A percentile compares a stretch with the other conserved stretches of the same genome.
phyloP scores from a whole-genome alignment of 768 basidiomycete species.

The Collybia sp. region DNA sequence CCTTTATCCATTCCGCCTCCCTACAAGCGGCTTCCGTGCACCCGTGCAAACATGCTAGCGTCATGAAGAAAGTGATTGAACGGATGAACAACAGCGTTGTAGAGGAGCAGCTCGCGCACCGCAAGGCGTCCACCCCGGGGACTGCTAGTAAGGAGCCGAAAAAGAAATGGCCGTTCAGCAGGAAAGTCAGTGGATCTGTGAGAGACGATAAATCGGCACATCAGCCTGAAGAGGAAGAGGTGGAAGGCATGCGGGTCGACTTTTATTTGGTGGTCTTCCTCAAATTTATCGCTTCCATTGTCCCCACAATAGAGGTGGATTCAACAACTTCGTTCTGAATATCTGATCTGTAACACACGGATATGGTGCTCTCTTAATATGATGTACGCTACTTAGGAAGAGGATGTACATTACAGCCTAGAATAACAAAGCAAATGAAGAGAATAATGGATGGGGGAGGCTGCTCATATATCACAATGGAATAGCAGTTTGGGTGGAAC shows the following conservation, averaged over 20 bases:
- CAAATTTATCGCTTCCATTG: conserved; percentile 98
- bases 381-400: conserved; percentile 1
- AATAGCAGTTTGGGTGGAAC: neutral
- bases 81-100: conserved; percentile 91
- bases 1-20: conserved; percentile 89
- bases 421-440: neutral
- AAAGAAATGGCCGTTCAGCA: conserved; percentile 85
- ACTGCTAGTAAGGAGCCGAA: conserved; percentile 47
- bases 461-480: neutral
- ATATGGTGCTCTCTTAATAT: conserved; percentile 11
- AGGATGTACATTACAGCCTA: neutral
- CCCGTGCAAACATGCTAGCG: conserved; percentile 97
- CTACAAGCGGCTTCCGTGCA: conserved; percentile 92
- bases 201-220: conserved; percentile 44
- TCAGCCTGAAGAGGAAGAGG: conserved; percentile 57
- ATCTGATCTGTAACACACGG: neutral
- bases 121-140: conserved; percentile 34
- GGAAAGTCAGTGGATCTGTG: conserved; percentile 59
- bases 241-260: conserved; percentile 93
- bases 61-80: conserved; percentile 99
- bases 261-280: conserved; percentile 98
- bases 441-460: neutral
- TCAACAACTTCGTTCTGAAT: conserved; percentile 73
- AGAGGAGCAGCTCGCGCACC: conserved; percentile 74
- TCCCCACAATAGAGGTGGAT: conserved; percentile 98